These are phyloP conservation scores for Rhodotorula sp. DNA, from an alignment of 1,284 basidiomycete genomes.

Conservation along the genomic window DNA sequence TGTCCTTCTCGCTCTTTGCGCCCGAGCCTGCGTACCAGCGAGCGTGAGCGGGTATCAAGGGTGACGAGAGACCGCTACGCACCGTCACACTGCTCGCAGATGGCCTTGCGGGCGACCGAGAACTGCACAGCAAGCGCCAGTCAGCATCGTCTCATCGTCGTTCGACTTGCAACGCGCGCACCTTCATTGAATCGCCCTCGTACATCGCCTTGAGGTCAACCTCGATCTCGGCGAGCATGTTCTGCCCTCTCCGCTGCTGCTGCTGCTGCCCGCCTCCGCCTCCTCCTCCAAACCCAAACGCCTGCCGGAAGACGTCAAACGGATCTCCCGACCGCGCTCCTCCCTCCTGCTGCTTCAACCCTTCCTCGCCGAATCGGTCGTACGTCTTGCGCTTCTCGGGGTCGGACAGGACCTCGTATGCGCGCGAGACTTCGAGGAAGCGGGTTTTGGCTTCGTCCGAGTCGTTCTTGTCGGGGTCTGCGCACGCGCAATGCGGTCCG, in stretches of 20 bases:
- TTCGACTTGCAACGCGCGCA: conserved; percentile 50
- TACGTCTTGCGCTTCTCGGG: conserved; percentile 85
- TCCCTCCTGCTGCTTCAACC: conserved; percentile 65
- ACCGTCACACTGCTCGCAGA: conserved; percentile 90
- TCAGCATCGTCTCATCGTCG: not conserved
- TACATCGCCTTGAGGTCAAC: conserved; percentile 84
- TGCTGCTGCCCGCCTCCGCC: conserved; percentile 64
- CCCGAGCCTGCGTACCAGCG: conserved; percentile 56
- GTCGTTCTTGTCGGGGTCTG: conserved; percentile 81
- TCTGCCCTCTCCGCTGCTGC: conserved; percentile 75
- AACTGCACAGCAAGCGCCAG: conserved; percentile 58
- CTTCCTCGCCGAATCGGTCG: conserved; percentile 81
- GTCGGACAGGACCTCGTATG: conserved; percentile 84
- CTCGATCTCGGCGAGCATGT: conserved; percentile 80
- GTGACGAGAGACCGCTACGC: not conserved
- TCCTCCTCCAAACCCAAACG: conserved; percentile 76
- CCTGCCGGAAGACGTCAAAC: conserved; percentile 88
- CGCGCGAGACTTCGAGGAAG: conserved; percentile 56
- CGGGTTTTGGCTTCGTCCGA: conserved; percentile 52
- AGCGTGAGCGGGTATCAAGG: not conserved
- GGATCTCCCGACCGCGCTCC: conserved; percentile 67
- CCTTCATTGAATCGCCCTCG: conserved; percentile 75
- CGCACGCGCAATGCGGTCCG: not conserved
- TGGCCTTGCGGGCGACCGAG: conserved; percentile 78
- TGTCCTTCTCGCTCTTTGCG: conserved; percentile 79